phyloP scores from a whole-genome alignment of 2,329 filamentous ascomycete species.

The Colletotrichum zoysiae region DNA sequence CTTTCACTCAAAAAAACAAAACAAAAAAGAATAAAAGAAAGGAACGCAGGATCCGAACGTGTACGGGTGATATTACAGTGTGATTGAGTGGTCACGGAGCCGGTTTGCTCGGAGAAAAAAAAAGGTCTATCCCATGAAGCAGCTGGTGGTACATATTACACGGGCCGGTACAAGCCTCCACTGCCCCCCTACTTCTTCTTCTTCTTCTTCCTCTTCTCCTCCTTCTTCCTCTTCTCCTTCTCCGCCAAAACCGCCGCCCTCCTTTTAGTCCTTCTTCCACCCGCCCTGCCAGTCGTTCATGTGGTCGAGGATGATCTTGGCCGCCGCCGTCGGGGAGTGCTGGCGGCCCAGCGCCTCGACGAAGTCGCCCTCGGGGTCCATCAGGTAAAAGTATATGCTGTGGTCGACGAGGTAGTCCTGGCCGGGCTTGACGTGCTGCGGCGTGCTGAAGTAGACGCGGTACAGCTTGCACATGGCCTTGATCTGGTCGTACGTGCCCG shows the following conservation, averaged over 20 bases:
- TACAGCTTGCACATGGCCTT: slow-evolving; percentile 96
- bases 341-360: slow-evolving; percentile 96
- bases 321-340: slow-evolving; percentile 88
- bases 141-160: slow-evolving; percentile 41
- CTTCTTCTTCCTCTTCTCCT: neutral
- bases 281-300: slow-evolving; percentile 72
- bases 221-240: neutral
- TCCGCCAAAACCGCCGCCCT: neutral
- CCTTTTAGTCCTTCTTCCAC: slow-evolving; percentile 37
- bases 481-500: slow-evolving; percentile 92
- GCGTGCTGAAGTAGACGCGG: slow-evolving; percentile 96
- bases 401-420: slow-evolving; percentile 99
- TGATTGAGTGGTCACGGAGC: slow-evolving; percentile 40
- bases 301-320: slow-evolving; percentile 86
- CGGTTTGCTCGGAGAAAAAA: slow-evolving; percentile 14
- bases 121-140: slow-evolving; percentile 32
- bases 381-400: slow-evolving; percentile 99
- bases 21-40: too few relatives aligned
- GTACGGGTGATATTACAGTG: slow-evolving; percentile 32
- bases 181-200: too few relatives aligned
- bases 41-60: neutral
- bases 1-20: neutral
- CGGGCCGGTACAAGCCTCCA: neutral
- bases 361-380: slow-evolving; percentile 98
- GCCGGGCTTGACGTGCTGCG: slow-evolving; percentile 86